Conservation (phyloP, 345 rosid genomes). For the Euphorbia peplus region DNA sequence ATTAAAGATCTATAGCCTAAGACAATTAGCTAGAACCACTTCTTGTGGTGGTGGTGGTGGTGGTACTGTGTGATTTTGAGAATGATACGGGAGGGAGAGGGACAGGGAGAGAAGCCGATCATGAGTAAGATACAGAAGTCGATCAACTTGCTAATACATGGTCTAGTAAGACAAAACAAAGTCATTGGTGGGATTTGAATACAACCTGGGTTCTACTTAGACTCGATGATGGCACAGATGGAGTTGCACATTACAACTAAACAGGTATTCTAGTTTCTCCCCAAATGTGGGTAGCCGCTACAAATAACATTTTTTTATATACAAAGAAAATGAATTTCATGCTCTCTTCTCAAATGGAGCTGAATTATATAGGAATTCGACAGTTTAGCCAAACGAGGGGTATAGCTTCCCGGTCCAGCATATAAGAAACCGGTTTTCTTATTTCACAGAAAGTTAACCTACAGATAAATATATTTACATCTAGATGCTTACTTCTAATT, state of each 20-base stretch:
- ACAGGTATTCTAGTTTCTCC: neutral
- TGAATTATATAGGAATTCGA: neutral
- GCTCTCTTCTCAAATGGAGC: neutral
- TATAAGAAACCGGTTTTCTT: neutral
- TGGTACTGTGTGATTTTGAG: neutral
- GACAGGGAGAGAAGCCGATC: neutral
- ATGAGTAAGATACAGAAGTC: neutral
- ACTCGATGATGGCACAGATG: neutral
- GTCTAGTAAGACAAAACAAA: neutral
- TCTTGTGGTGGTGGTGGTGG: neutral
- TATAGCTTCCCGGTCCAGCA: neutral
- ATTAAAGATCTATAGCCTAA: neutral
- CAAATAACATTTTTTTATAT: neutral
- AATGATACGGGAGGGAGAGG: neutral
- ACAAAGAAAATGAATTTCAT: neutral
- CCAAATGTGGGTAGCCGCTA: neutral
- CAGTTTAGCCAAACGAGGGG: neutral
- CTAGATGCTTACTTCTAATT: constrained; percentile 74
- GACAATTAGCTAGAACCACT: neutral
- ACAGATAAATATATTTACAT: constrained; percentile 3
- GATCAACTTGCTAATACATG: too few relatives aligned
- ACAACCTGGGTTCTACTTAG: neutral
- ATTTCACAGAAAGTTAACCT: neutral
- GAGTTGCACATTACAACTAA: neutral
- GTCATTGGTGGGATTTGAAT: neutral